Evolutionary conservation across 2,329 filamentous ascomycete genomes (phyloP).

Genomic region (Venturia oleaginea): DNA sequence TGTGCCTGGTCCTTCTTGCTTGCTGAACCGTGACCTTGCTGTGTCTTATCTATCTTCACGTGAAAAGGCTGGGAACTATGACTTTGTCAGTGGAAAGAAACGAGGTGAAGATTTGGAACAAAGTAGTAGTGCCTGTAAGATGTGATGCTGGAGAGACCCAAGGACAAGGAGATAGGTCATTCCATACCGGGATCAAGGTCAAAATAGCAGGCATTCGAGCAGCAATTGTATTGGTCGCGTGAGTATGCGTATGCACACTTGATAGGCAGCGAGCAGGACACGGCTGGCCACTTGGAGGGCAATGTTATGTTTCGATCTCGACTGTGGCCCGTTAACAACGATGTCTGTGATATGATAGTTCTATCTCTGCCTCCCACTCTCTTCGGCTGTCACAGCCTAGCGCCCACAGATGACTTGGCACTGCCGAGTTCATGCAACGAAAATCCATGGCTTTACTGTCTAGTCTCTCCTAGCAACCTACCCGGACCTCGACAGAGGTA

Average conservation of each 20-base stretch:
- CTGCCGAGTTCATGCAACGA: not conserved
- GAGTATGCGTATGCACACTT: not conserved
- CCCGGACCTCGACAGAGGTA: not conserved
- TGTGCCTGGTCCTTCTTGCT: not conserved
- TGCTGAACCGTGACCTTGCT: not conserved
- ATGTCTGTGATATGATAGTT: too few species aligned
- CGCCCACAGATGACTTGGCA: not conserved
- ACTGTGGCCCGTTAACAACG: not conserved
- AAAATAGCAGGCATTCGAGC: not conserved
- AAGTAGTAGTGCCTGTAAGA: not conserved
- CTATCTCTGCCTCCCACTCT: not conserved
- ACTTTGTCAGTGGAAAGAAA: not conserved
- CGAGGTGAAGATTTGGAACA: not conserved
- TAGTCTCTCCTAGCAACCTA: not conserved
- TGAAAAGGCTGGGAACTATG: not conserved
- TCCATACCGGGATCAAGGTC: not conserved
- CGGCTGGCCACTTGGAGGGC: not conserved
- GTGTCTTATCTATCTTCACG: conserved; percentile 1
- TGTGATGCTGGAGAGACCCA: not conserved
- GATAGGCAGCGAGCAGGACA: not conserved
- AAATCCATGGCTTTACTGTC: too few species aligned
- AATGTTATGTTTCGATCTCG: not conserved
- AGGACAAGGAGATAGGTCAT: not conserved
- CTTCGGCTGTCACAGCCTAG: not conserved
- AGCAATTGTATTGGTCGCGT: not conserved